These are phyloP conservation scores for Suillus sp. DNA, from an alignment of 768 basidiomycete species.

Conservation along the genomic window DNA sequence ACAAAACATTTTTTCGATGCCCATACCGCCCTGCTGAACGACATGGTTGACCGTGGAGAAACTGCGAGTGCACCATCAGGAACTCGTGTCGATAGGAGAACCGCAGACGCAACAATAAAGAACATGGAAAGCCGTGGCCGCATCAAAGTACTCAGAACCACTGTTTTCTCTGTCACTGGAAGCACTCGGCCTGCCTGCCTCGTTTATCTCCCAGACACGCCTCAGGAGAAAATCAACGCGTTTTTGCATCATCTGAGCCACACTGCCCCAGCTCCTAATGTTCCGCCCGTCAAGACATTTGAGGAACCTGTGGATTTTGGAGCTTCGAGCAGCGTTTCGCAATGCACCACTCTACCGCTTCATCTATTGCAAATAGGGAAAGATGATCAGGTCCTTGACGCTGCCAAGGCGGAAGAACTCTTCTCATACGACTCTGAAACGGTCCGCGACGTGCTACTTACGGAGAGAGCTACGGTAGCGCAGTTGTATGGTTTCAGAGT, in stretches of 20 bases:
- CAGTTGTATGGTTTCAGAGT: slow-evolving; percentile 76
- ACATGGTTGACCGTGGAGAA: slow-evolving; percentile 60
- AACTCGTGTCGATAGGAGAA: slow-evolving; percentile 73
- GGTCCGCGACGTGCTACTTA: slow-evolving; percentile 63
- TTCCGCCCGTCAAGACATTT: slow-evolving; percentile 48
- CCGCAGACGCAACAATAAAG: slow-evolving; percentile 59
- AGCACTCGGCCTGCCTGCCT: slow-evolving; percentile 59
- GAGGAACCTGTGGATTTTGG: slow-evolving; percentile 60
- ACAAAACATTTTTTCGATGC: slow-evolving; percentile 71
- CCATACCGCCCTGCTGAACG: slow-evolving; percentile 63
- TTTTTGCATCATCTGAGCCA: slow-evolving; percentile 62
- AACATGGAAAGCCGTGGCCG: slow-evolving; percentile 65
- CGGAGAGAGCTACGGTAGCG: slow-evolving; percentile 67
- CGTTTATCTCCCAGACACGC: slow-evolving; percentile 62
- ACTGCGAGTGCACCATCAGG: slow-evolving; percentile 70
- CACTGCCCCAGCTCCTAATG: slow-evolving; percentile 29
- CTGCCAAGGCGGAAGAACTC: slow-evolving; percentile 50
- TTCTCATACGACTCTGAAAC: slow-evolving; percentile 54
- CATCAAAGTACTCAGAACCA: slow-evolving; percentile 71
- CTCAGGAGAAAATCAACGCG: slow-evolving; percentile 52
- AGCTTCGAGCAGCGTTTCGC: slow-evolving; percentile 36
- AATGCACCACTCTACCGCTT: slow-evolving; percentile 39
- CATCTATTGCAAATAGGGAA: slow-evolving; percentile 49
- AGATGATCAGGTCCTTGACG: slow-evolving; percentile 46
- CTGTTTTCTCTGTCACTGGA: slow-evolving; percentile 60